A percentile compares a stretch with the other conserved stretches of the same genome.
Conservation (phyloP, 2,329 filamentous ascomycete genomes). For the Aureobasidium sp. region DNA sequence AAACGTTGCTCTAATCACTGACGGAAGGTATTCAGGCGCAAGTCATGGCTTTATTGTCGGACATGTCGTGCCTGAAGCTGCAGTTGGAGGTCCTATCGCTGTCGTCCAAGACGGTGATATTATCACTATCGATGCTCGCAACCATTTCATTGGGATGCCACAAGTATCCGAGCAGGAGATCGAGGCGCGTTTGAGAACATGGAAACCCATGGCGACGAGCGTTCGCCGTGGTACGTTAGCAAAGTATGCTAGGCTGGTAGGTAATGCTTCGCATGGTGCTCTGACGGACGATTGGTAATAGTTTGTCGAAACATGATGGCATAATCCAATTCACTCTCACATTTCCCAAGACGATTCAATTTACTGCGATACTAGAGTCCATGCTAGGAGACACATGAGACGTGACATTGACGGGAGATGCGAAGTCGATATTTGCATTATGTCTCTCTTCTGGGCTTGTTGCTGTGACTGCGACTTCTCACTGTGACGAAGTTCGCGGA, state of each 20-base stretch:
- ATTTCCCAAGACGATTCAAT: too few relatives aligned
- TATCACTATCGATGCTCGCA: conserved; percentile 84
- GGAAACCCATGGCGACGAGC: conserved; percentile 75
- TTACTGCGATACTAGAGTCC: too few relatives aligned
- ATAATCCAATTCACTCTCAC: too few relatives aligned
- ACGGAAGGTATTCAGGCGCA: conserved; percentile 82
- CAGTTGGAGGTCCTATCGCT: conserved; percentile 86
- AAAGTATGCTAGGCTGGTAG: conserved; percentile 90
- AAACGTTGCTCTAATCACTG: conserved; percentile 77
- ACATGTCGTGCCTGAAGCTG: conserved; percentile 88
- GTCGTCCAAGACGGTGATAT: conserved; percentile 84
- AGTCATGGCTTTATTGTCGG: conserved; percentile 90
- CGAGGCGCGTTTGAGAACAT: conserved; percentile 65
- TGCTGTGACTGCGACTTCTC: too few relatives aligned
- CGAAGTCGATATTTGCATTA: too few relatives aligned
- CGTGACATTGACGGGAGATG: too few relatives aligned
- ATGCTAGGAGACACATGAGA: too few relatives aligned
- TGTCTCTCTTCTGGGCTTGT: too few relatives aligned
- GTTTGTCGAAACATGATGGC: too few relatives aligned
- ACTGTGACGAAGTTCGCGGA: too few relatives aligned
- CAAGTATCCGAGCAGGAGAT: conserved; percentile 78
- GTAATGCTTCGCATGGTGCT: conserved; percentile 92
- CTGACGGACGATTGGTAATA: too few relatives aligned
- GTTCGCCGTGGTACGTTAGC: conserved; percentile 88
- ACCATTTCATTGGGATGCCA: conserved; percentile 72